These are phyloP conservation scores for Fragaria iinumae DNA, from an alignment of 306 rosid genomes.

Conservation along the genomic window DNA sequence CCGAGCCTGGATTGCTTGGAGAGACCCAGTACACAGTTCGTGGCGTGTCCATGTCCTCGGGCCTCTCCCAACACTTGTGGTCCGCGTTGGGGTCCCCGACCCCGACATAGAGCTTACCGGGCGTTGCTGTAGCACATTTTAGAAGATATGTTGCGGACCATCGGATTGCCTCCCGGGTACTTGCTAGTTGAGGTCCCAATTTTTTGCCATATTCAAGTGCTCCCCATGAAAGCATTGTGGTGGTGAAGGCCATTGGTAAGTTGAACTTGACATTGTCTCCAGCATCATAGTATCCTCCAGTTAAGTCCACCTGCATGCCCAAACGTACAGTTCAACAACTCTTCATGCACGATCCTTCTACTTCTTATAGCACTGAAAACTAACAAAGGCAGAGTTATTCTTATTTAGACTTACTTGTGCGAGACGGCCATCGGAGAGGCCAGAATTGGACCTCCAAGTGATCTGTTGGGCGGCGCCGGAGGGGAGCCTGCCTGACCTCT, in stretches of 20 bases:
- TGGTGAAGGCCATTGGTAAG: constrained; percentile 87
- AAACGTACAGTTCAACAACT: not conserved
- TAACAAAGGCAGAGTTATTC: not conserved
- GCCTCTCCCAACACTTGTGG: constrained; percentile 94
- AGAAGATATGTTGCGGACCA: constrained; percentile 79
- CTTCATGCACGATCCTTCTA: not conserved
- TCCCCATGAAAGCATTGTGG: constrained; percentile 90
- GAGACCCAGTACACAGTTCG: constrained; percentile 72
- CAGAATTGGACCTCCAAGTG: constrained; percentile 75
- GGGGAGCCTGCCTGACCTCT: constrained; percentile 81
- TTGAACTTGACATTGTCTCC: constrained; percentile 96
- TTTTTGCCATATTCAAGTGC: constrained; percentile 68
- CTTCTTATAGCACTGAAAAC: not conserved
- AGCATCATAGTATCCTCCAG: constrained; percentile 89
- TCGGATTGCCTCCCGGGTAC: constrained; percentile 62
- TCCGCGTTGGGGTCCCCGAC: constrained; percentile 80
- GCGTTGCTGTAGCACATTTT: constrained; percentile 68
- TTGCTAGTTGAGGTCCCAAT: constrained; percentile 58
- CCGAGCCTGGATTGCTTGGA: constrained; percentile 64
- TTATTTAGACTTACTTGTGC: constrained; percentile 59
- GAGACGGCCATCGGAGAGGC: constrained; percentile 60
- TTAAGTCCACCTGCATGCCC: constrained; percentile 67
- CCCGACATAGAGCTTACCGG: constrained; percentile 77
- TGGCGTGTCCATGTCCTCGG: constrained; percentile 79
- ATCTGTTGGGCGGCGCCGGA: constrained; percentile 39